phyloP scores from a whole-genome alignment of 2,329 filamentous ascomycete species.

The Pseudogymnoascus sp. region DNA sequence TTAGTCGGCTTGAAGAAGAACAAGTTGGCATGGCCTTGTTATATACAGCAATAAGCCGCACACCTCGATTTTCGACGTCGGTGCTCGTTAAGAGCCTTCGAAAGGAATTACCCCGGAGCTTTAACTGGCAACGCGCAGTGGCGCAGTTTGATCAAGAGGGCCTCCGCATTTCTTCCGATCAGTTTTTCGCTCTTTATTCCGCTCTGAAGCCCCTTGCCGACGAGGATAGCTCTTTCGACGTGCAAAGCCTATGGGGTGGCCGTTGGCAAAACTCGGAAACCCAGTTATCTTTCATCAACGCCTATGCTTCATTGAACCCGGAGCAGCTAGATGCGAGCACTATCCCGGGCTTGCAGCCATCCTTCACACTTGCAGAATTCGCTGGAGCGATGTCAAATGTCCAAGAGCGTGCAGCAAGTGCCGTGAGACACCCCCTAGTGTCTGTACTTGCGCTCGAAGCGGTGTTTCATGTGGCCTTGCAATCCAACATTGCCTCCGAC shows the following conservation, averaged over 20 bases:
- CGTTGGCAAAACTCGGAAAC: conserved; percentile 78
- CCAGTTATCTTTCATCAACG: conserved; percentile 87
- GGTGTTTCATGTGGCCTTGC: conserved; percentile 57
- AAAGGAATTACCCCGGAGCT: conserved; percentile 52
- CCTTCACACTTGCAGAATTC: conserved; percentile 62
- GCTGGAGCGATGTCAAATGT: conserved; percentile 51
- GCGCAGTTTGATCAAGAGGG: conserved; percentile 72
- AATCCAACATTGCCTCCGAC: conserved; percentile 52
- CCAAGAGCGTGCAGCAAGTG: conserved; percentile 52
- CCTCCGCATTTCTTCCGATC: conserved; percentile 64
- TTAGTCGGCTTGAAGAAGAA: conserved; percentile 63
- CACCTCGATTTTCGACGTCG: conserved; percentile 43
- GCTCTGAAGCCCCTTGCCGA: conserved; percentile 65
- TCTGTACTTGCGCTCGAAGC: conserved; percentile 75
- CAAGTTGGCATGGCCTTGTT: conserved; percentile 76
- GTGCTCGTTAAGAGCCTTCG: conserved; percentile 55
- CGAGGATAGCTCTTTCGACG: conserved; percentile 58
- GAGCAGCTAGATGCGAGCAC: conserved; percentile 75
- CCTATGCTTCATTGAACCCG: conserved; percentile 68
- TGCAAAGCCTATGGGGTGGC: conserved; percentile 86
- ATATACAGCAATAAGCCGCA: conserved; percentile 52
- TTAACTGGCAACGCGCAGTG: conserved; percentile 66
- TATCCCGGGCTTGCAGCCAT: conserved; percentile 71
- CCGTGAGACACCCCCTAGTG: conserved; percentile 76
- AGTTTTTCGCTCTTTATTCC: conserved; percentile 76